phyloP scores from a whole-genome alignment of 192 early-diverging fungal genomes.

The Oehlia diaphana region DNA sequence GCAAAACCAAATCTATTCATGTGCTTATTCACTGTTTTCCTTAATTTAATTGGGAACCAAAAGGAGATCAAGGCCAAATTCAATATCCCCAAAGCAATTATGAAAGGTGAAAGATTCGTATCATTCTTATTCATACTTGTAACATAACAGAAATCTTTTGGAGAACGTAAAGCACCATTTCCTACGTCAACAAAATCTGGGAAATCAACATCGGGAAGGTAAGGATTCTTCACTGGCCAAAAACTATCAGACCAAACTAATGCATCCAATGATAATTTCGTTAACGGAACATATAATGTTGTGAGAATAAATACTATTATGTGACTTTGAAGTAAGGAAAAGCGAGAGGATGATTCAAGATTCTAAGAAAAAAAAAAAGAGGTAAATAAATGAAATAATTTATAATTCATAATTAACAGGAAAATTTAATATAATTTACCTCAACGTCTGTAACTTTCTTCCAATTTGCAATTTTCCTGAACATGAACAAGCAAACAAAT shows the following conservation, averaged over 20 bases:
- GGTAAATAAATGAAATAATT: neutral
- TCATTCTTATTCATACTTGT: constrained; percentile 46
- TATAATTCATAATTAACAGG: neutral
- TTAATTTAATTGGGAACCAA: constrained; percentile 43
- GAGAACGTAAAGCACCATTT: constrained; percentile 28
- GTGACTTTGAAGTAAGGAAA: constrained; percentile 39
- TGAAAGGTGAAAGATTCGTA: constrained; percentile 41
- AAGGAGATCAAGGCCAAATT: constrained; percentile 33
- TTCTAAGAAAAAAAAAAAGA: constrained; percentile 30
- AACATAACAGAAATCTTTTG: constrained; percentile 44
- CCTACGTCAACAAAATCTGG: constrained; percentile 32
- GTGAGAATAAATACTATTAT: constrained; percentile 41
- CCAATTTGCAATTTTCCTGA: constrained; percentile 42
- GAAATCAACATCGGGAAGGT: constrained; percentile 28
- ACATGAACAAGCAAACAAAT: constrained; percentile 36
- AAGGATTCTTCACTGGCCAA: constrained; percentile 40
- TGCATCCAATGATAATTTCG: constrained; percentile 41
- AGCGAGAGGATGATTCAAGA: constrained; percentile 37
- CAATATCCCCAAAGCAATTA: constrained; percentile 38
- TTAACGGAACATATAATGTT: constrained; percentile 39
- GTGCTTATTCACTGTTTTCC: constrained; percentile 36
- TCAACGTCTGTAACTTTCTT: constrained; percentile 42
- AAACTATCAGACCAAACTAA: constrained; percentile 44
- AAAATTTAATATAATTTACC: constrained; percentile 14
- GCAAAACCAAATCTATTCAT: constrained; percentile 45